A percentile compares a stretch with the other conserved stretches of the same genome.
phyloP scores from a whole-genome alignment of 805 yeast species.

The Candida saitoana region DNA sequence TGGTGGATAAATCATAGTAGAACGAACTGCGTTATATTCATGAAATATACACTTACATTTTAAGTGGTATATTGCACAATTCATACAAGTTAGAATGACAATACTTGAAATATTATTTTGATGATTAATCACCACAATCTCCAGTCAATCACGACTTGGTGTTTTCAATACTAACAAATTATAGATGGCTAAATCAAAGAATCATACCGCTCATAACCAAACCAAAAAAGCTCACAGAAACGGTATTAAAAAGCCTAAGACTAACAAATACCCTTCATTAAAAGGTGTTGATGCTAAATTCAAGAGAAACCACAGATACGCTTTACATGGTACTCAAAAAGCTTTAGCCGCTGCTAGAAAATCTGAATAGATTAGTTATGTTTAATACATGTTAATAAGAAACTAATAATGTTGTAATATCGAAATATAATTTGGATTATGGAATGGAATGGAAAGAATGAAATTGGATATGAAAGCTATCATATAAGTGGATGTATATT shows the following conservation, averaged over 20 bases:
- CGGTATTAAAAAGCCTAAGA: conserved; percentile 99
- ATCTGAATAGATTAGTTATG: conserved; percentile 27
- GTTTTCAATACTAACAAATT: conserved; percentile 2
- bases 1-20: neutral
- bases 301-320: conserved; percentile 99
- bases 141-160: too few relatives aligned
- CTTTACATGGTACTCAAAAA: conserved; percentile 95
- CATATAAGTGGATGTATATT: too few relatives aligned
- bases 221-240: conserved; percentile 99
- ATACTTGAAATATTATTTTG: too few relatives aligned
- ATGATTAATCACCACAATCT: too few relatives aligned
- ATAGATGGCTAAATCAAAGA: conserved; percentile 96
- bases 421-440: too few relatives aligned
- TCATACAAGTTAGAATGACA: too few relatives aligned
- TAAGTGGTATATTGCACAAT: neutral
- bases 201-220: conserved; percentile 99
- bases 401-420: neutral
- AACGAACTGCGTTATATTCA: neutral
- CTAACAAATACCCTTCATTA: conserved; percentile 96
- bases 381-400: neutral
- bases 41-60: neutral
- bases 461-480: too few relatives aligned
- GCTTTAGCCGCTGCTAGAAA: conserved; percentile 79
- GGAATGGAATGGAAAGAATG: too few relatives aligned
- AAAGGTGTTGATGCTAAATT: conserved; percentile 99